Evolutionary conservation across 441 rosid genomes (phyloP), one percentile per base, ranked within the genome.

Genomic region (Sinapis alba): DNA sequence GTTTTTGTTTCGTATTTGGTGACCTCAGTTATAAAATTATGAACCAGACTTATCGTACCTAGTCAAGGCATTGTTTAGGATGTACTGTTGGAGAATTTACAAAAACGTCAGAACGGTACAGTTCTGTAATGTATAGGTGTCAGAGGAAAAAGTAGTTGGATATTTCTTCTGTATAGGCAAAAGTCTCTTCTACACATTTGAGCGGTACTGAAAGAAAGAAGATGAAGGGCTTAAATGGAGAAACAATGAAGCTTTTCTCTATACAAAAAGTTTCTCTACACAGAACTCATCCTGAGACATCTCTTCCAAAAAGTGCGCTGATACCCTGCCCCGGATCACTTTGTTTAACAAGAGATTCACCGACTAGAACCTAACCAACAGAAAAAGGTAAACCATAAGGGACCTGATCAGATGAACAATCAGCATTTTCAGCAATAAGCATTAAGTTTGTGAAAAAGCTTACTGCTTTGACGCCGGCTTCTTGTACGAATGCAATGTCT

Each of bases 381-480:
- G 32, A 34, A 13, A 24, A 70, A 63, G 41, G 50, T 62, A 27
- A 60, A 38, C 18, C 62, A 73, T 45, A 41, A 63, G 23, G 21
- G 16, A 56, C 54, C 12, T 15, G 34, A 58, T 58, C 21, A 71
- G 38, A 21, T 32, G 15, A 67, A 47, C 3, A 2, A 11, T 43
- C 50, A 54, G 54, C 43, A 64, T 15, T 57, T 21, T 18, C 32
- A 58, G 68, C 7, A 47, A 65, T 59, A 59, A 7, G 18, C 36
- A 57, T 59, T 3, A 51, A 65, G 41, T 24, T 16, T 58, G 72
- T 20, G 50, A 26, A 47, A 38, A 16, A 26, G 23, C 93, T 88
- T 85, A 96, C 97, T 32, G 97, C 99, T 84, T 86, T 83, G 51
- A 86, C 94, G 11, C 99, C 98, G 3, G 97, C 97, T 80, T 90